Percentiles rank a stretch among this genome's conserved stretches.
These are phyloP conservation scores for Croton setiger DNA, from an alignment of 441 rosid species.

Conservation along the genomic window DNA sequence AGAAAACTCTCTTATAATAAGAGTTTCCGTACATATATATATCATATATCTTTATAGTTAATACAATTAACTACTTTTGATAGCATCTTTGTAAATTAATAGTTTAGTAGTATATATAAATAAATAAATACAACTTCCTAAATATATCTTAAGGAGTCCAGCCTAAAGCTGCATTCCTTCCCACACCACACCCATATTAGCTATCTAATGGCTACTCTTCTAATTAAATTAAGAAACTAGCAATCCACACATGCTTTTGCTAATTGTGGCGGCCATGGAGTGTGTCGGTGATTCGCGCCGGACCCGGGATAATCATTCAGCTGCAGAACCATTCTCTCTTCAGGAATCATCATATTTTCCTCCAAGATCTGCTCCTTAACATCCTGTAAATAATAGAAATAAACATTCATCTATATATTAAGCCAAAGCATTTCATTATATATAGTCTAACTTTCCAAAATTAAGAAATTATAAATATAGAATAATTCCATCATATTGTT, in stretches of 20 bases:
- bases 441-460: too few relatives aligned
- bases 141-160: slow-evolving; percentile 3
- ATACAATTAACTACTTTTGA: too few relatives aligned
- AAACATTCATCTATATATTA: not conserved
- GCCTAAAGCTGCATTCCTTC: not conserved
- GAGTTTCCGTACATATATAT: too few relatives aligned
- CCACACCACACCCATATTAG: not conserved
- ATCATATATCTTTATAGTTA: too few relatives aligned
- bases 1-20: too few relatives aligned
- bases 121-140: slow-evolving; percentile 20
- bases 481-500: too few relatives aligned
- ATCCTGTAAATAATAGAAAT: slow-evolving; percentile 16
- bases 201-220: not conserved
- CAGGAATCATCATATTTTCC: slow-evolving; percentile 13
- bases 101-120: not conserved
- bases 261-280: slow-evolving; percentile 45
- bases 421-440: not conserved
- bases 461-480: too few relatives aligned
- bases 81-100: not conserved
- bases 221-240: not conserved
- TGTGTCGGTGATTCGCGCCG: slow-evolving; percentile 83
- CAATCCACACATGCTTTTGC: slow-evolving; percentile 28
- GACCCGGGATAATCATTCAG: slow-evolving; percentile 78
- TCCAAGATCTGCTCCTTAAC: slow-evolving; percentile 19
- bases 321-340: slow-evolving; percentile 40